Base-by-base conservation (phyloP, 2,329 filamentous ascomycete species). In the Scedosporium apiospermum region DNA sequence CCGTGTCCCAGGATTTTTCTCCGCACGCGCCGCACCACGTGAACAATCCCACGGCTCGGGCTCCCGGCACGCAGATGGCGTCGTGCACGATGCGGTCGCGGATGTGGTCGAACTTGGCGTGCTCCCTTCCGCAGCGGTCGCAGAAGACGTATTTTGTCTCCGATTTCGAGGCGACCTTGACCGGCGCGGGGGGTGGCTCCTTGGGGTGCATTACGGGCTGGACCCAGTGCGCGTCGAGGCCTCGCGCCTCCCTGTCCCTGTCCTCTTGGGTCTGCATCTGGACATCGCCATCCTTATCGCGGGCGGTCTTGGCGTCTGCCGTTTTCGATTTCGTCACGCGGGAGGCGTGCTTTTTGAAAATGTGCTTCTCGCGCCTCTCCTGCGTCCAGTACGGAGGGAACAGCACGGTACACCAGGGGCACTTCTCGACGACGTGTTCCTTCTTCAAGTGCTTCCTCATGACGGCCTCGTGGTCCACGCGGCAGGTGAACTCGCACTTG, bases 401-500 rank as follows among this genome's bases (percentile, higher is more conserved):
- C 3, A 57, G 63, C 16, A 67, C 64, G 38, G 67, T 60, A 64
- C 73, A 74, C 62, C 72, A 72, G 34, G 71, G 70, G 63, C 72
- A 74, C 38, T 67, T 66, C 34, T 66, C 63, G 4, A 63, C 66
- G 34, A 62, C 27, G 62, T 79, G 77, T 0, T 65, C 67, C 41
- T 71, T 66, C 46, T 65, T 63, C 6, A 78, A 51, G 62, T 79
- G 77, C 18, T 63, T 62, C 38, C 71, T 67, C 42, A 78, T 70
- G 3, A 65, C 67, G 14, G 64, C 62, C 3, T 63, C 59, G 14
- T 76, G 67, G 27, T 66, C 64, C 46, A 69, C 66, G 6, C 69
- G 66, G 65, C 73, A 75, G 42, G 66, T 67, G 12, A 66, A 67
- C 2, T 67, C 61, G 64, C 77, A 78, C 46, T 67, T 70, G 3